Evolutionary conservation across 108 stramenopile genomes (phyloP), one percentile per base, ranked within the genome.

Genomic region (Cyclotella atomus): DNA sequence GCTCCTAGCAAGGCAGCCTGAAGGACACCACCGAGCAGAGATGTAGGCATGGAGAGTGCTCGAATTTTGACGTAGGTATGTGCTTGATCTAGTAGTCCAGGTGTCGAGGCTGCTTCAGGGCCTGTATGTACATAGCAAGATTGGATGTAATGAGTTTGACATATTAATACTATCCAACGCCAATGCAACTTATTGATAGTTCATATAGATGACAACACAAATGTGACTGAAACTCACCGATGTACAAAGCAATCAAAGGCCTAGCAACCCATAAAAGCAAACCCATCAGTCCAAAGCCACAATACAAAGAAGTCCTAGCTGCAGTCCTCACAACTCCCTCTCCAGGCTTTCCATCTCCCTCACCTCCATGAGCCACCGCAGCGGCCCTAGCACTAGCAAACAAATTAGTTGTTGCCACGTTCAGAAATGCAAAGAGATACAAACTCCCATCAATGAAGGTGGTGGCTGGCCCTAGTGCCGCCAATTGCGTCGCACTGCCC

Each of bases 401-500:
- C 36, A 95, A 57, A 72, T 95, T 95, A 34, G 94, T 95, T 9
- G 94, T 91, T 0, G 94, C 94, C 34, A 95, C 91, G 75, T 95
- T 95, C 50, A 95, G 54, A 73, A 95, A 95, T 0, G 91, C 89
- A 77, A 93, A 95, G 19, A 93, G 65, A 62, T 91, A 95, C 61
- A 88, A 87, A 12, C 91, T 88, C 19, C 94, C 94, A 59, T 95
- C 94, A 45, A 92, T 87, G 60, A 95, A 91, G 9, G 94, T 93
- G 16, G 91, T 92, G 63, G 91, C 92, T 3, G 94, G 94, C 0
- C 88, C 88, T 6, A 90, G 47, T 0, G 87, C 87, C 3, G 79
- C 82, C 19, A 82, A 41, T 56, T 81, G 74, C 0, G 80, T 55
- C 63, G 79, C 60, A 77, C 80, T 56, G 69, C 90, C 75, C 77